Percentiles rank a stretch among this genome's conserved stretches.
phyloP scores from a whole-genome alignment of 495 filamentous ascomycete species.

The Xylaria flabelliformis region DNA sequence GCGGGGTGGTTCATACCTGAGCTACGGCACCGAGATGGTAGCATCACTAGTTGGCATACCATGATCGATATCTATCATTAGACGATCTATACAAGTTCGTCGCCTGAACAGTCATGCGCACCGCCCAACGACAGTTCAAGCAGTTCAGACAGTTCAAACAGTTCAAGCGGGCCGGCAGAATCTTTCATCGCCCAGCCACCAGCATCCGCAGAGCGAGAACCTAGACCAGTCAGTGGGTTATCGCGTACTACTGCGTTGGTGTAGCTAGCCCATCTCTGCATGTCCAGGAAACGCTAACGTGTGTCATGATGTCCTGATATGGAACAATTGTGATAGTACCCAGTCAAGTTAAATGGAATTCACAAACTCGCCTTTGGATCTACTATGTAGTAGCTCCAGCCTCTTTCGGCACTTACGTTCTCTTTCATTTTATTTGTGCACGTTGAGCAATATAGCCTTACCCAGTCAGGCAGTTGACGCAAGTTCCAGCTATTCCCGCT shows the following conservation, averaged over 20 bases:
- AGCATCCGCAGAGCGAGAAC: neutral
- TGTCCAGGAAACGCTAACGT: neutral
- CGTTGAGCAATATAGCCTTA: constrained; percentile 4
- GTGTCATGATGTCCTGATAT: neutral
- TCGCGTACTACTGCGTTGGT: neutral
- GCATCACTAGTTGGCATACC: neutral
- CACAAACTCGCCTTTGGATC: neutral
- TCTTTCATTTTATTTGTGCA: constrained; percentile 12
- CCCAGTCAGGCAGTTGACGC: constrained; percentile 15
- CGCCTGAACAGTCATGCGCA: neutral
- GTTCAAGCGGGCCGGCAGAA: neutral
- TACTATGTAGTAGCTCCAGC: neutral
- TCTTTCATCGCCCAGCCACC: neutral
- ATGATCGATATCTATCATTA: neutral
- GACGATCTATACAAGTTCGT: neutral
- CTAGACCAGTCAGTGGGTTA: neutral
- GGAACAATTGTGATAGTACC: neutral
- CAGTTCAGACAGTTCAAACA: neutral
- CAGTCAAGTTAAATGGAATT: constrained; percentile 16
- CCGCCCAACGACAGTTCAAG: neutral
- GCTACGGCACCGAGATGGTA: neutral
- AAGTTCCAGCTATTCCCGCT: neutral
- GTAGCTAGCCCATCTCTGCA: neutral
- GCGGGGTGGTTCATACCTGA: constrained; percentile 1
- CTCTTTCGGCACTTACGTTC: neutral